Conservation (phyloP, 2,329 filamentous ascomycete species). For the Arthrinium phaeospermum region DNA sequence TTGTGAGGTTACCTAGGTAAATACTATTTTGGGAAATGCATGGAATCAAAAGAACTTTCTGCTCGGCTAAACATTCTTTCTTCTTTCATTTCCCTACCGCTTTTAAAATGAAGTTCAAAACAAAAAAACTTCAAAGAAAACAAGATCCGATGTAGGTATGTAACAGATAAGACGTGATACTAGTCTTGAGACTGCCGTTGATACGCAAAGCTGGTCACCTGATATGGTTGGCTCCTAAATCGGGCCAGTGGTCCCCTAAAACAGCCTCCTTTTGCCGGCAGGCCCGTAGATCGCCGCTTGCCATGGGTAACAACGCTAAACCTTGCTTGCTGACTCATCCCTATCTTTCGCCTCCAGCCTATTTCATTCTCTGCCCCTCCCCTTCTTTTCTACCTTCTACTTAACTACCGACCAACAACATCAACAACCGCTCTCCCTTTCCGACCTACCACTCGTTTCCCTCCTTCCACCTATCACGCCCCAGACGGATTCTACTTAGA, state of each 20-base stretch:
- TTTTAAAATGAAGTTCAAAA: background rate
- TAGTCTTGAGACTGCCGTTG: background rate
- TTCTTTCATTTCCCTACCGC: background rate
- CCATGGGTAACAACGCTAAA: slow-evolving; percentile 15
- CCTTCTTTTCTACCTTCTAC: background rate
- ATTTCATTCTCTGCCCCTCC: slow-evolving; percentile 17
- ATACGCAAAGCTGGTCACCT: background rate
- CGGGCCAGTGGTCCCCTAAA: slow-evolving; percentile 9
- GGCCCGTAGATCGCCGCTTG: slow-evolving; percentile 13
- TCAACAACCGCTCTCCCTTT: background rate
- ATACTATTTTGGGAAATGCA: background rate
- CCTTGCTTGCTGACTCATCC: slow-evolving; percentile 16
- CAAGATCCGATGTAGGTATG: background rate
- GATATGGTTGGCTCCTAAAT: slow-evolving; percentile 1
- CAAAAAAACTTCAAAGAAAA: background rate
- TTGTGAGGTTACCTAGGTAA: background rate
- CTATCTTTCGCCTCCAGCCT: slow-evolving; percentile 2
- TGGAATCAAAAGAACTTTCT: background rate
- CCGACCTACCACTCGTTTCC: background rate
- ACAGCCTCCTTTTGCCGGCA: background rate
- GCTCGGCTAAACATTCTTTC: background rate
- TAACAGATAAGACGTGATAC: background rate
- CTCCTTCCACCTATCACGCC: background rate
- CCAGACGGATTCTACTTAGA: slow-evolving; percentile 4
- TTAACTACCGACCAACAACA: slow-evolving; percentile 7